These are phyloP conservation scores for Tetrahymena borealis DNA, from an alignment of 73 alveolate species.

Conservation along the genomic window DNA sequence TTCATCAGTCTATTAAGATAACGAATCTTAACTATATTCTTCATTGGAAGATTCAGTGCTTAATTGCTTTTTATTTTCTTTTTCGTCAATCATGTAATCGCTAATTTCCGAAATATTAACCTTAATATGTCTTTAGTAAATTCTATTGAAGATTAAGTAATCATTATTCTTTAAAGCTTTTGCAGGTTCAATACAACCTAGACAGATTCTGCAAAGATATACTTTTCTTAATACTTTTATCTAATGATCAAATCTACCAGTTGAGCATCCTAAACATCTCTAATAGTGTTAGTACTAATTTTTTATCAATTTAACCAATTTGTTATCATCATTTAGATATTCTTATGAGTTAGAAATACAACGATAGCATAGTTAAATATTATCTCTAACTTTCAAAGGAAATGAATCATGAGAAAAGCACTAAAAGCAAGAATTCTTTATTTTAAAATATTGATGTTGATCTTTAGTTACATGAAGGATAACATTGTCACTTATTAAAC, in stretches of 20 bases:
- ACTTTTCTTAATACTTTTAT: neutral
- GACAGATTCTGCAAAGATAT: neutral
- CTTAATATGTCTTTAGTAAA: neutral
- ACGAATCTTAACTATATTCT: too few species aligned
- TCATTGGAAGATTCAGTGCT: too few species aligned
- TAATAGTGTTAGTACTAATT: neutral
- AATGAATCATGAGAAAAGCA: neutral
- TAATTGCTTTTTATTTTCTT: too few species aligned
- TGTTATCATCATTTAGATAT: neutral
- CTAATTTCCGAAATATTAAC: neutral
- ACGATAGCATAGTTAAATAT: neutral
- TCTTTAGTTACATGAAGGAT: neutral
- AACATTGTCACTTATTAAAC: neutral
- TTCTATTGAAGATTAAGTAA: neutral
- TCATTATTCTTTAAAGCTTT: neutral
- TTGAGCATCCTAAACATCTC: neutral
- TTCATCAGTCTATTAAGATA: too few species aligned
- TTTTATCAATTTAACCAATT: neutral
- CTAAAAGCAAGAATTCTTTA: neutral
- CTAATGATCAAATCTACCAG: neutral
- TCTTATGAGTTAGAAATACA: neutral
- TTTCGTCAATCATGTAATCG: neutral
- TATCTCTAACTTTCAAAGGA: neutral
- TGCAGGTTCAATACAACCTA: neutral
- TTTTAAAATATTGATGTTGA: neutral